A percentile compares a stretch with the other conserved stretches of the same genome.
Conservation (phyloP, 2,329 filamentous ascomycete genomes). For the Pyrenochaeta sp. region DNA sequence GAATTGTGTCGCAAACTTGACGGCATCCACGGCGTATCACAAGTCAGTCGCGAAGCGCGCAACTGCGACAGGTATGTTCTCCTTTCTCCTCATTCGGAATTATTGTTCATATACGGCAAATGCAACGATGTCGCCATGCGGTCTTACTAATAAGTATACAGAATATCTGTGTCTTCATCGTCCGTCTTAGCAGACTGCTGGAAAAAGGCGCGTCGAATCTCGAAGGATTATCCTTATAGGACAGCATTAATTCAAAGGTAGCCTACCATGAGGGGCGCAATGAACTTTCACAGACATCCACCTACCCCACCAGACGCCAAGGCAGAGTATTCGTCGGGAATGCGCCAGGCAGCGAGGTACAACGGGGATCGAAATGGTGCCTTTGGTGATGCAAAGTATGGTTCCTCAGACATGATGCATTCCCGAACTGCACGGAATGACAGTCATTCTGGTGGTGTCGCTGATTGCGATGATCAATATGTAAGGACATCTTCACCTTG, state of each 20-base stretch:
- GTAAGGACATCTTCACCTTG: constrained; percentile 25
- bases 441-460: constrained; percentile 24
- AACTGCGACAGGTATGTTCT: constrained; percentile 46
- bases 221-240: too few relatives aligned
- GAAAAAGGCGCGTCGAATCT: constrained; percentile 23
- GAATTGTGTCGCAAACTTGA: constrained; percentile 24
- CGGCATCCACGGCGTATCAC: constrained; percentile 38
- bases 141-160: constrained; percentile 38
- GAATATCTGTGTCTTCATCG: constrained; percentile 19
- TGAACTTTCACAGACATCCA: constrained; percentile 45
- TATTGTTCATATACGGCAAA: constrained; percentile 45
- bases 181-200: constrained; percentile 21
- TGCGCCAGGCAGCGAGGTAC: constrained; percentile 54
- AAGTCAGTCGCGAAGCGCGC: constrained; percentile 41
- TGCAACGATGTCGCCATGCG: constrained; percentile 27
- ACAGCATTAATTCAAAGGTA: too few relatives aligned
- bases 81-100: constrained; percentile 34
- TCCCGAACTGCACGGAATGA: constrained; percentile 37
- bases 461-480: constrained; percentile 43
- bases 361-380: constrained; percentile 49
- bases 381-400: constrained; percentile 44
- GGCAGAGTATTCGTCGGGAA: constrained; percentile 43
- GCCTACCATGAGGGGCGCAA: constrained; percentile 42
- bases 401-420: constrained; percentile 38
- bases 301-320: constrained; percentile 45